Evolutionary conservation across 768 basidiomycete species (phyloP), one percentile per base, ranked within the genome.

Genomic region (Phaeotremella skinneri): DNA sequence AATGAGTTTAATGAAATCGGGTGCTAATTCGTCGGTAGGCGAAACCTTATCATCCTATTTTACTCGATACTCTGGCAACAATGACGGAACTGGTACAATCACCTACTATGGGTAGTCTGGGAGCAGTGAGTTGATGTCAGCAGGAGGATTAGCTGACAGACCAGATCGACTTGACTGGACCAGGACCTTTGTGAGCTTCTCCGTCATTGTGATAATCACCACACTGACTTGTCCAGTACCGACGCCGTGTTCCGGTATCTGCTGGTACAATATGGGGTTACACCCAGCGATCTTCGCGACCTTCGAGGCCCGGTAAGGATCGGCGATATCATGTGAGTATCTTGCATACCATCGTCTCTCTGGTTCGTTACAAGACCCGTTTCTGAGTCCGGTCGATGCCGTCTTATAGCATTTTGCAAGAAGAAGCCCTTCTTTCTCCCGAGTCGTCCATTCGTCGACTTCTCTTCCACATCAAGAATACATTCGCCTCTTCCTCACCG

Each of bases 201-300:
- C 17, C 34, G 17, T 37, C 23, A 13, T 11, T 21, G 6, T 45
- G 23, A 9, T 52, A 16, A 25, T 41, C 7, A 20, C 30, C 37
- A 16, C 27, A 49, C 48, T 51, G 39, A 50, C 26, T 1, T 13
- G 6, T 14, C 11, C 52, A 66, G 64, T 41, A 56, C 64, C 47
- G 64, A 66, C 47, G 64, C 64, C n/a, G 64, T 66, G 14, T 54
- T 66, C 34, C 53, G 64, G 21, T 66, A 66, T 49, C 58, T 66
- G 5, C 49, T 62, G 3, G 54, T 66, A 2, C 61, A 59, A 43
- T 62, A 66, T 30, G 64, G 61, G n/a, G 51, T 62, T 11, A 58
- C 58, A 20, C 64, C 64, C 2, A 54, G 53, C 3, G 49, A 52
- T 9, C 41, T 58, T 3, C 51, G 55, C 16, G 42, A 51, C 17